Evolutionary conservation across 2,329 filamentous ascomycete genomes (phyloP), one percentile per base, ranked within the genome.

Genomic region (Tothia fuscella): DNA sequence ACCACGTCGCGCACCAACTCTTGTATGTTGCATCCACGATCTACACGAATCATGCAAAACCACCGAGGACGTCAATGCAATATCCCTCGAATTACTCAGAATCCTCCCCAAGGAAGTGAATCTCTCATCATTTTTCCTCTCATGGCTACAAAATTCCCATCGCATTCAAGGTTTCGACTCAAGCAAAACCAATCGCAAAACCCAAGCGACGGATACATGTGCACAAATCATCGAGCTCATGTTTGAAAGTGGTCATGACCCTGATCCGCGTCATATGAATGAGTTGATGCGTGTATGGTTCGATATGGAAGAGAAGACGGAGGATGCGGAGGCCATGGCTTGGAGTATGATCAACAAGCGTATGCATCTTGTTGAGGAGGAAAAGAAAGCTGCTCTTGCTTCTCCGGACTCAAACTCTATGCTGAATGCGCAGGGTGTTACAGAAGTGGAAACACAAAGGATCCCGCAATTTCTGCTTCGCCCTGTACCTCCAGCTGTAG

Each of bases 141-240:
- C 16, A n/a, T 40, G 38, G 38, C 25, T 40, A 6, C 20, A 24
- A 17, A n/a, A 30, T 19, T 22, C 25, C 9, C 16, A 30, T 22
- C 38, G 38, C 9, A 22, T 40, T 16, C 20, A n/a, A n/a, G n/a
- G n/a, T n/a, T n/a, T n/a, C n/a, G n/a, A n/a, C n/a, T n/a, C n/a
- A n/a, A n/a, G n/a, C n/a, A n/a, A n/a, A n/a, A n/a, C n/a, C n/a
- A n/a, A n/a, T n/a, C n/a, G 38, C n/a, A 16, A 19, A 16, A 22
- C 26, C 6, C 21, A 21, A 10, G 26, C 17, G 31, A 20, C 22
- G 16, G 37, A 29, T 16, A 20, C 22, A 19, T 32, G 38, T 24
- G 39, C 39, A 21, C 17, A 34, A 21, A 42, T 42, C 16, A 31
- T 33, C 6, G 39, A 42, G n/a, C 31, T 34, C 13, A 42, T 42